These are phyloP conservation scores for Wickerhamomyces bovis DNA, from an alignment of 805 yeast genomes.

Conservation along the genomic window DNA sequence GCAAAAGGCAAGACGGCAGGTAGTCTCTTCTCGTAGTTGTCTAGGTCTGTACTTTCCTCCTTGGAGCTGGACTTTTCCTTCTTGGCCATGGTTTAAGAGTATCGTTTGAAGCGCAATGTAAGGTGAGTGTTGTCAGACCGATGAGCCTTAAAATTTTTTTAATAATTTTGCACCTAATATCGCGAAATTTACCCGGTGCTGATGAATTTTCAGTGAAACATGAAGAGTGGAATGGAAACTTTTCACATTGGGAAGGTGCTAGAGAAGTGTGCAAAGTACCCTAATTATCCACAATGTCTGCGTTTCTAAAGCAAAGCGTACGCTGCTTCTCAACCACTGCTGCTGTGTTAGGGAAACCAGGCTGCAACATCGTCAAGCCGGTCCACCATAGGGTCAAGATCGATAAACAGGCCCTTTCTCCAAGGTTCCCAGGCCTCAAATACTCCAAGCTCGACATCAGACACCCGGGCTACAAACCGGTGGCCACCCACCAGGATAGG, in stretches of 20 bases:
- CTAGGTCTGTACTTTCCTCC: conserved; percentile 37
- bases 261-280: too few species aligned
- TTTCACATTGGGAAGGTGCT: neutral
- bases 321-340: conserved; percentile 21
- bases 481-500: conserved; percentile 72
- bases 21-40: conserved; percentile 88
- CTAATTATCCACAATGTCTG: neutral
- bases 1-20: conserved; percentile 92
- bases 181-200: neutral
- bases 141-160: conserved; percentile 11
- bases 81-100: conserved; percentile 32
- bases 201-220: neutral
- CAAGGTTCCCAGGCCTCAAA: conserved; percentile 64
- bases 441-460: conserved; percentile 67
- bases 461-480: conserved; percentile 74
- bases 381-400: conserved; percentile 85
- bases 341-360: conserved; percentile 37
- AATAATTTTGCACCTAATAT: too few species aligned
- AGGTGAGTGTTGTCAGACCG: neutral
- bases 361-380: conserved; percentile 75
- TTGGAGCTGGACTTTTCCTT: conserved; percentile 32
- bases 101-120: neutral
- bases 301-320: neutral
- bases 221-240: neutral
- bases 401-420: conserved; percentile 67